These are phyloP conservation scores for Aspergillus sparsus DNA, from an alignment of 495 filamentous ascomycete genomes.

Conservation along the genomic window DNA sequence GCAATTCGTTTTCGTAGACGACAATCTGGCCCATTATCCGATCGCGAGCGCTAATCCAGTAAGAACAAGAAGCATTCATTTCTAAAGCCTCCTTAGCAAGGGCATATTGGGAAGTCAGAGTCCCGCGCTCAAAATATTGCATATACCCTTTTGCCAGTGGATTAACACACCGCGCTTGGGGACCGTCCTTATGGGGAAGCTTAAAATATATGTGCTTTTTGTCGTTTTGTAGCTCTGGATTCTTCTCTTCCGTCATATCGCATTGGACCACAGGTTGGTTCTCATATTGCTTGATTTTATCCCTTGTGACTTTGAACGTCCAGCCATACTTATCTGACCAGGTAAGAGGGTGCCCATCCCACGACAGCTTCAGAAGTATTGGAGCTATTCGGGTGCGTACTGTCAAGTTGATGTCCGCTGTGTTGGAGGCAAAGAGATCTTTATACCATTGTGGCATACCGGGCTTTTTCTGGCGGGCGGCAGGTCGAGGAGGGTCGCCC, in stretches of 20 bases:
- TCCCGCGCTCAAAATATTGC: slow-evolving; percentile 86
- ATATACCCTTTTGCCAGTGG: slow-evolving; percentile 91
- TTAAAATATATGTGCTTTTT: slow-evolving; percentile 75
- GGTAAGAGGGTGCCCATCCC: slow-evolving; percentile 85
- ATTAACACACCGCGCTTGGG: slow-evolving; percentile 75
- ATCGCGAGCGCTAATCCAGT: slow-evolving; percentile 95
- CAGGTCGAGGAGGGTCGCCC: slow-evolving; percentile 71
- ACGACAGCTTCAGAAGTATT: slow-evolving; percentile 77
- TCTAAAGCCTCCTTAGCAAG: slow-evolving; percentile 93
- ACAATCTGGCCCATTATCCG: slow-evolving; percentile 92
- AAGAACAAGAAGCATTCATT: slow-evolving; percentile 98
- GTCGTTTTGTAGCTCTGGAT: slow-evolving; percentile 65
- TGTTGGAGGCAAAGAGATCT: slow-evolving; percentile 71
- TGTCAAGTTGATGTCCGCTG: slow-evolving; percentile 68
- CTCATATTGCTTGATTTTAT: slow-evolving; percentile 63
- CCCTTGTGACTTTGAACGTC: slow-evolving; percentile 77
- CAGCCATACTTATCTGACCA: slow-evolving; percentile 94
- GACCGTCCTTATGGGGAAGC: slow-evolving; percentile 93
- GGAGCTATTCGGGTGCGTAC: slow-evolving; percentile 89
- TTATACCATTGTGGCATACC: slow-evolving; percentile 98
- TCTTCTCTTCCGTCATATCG: slow-evolving; percentile 74
- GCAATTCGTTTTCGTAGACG: slow-evolving; percentile 71
- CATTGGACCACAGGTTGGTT: slow-evolving; percentile 70
- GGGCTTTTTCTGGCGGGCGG: slow-evolving; percentile 83
- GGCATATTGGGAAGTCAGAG: slow-evolving; percentile 77